A percentile compares a stretch with the other conserved stretches of the same genome.
Evolutionary conservation across 805 yeast species (phyloP).

Genomic region (Candida maesae): DNA sequence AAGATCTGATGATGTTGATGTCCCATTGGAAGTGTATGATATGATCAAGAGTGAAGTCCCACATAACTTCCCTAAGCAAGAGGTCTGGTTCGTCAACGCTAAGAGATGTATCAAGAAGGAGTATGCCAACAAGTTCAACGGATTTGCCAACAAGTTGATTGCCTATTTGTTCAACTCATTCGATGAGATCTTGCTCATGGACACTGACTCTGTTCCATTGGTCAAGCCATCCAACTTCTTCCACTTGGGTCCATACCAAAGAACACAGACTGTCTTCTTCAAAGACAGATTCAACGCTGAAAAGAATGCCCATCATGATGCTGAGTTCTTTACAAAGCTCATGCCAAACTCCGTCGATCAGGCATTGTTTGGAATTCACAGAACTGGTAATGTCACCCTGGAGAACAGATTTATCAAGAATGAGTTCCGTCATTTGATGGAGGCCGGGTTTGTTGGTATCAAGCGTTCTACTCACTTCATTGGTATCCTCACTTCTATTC

Average conservation of each 20-base stretch:
- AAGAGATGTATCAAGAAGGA: constrained; percentile 26
- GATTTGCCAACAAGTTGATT: constrained; percentile 45
- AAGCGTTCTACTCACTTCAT: constrained; percentile 25
- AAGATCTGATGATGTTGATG: constrained; percentile 31
- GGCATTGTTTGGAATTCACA: constrained; percentile 28
- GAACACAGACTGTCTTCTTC: constrained; percentile 36
- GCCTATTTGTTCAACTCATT: constrained; percentile 57
- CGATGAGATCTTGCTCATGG: constrained; percentile 50
- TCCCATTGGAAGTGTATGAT: constrained; percentile 26
- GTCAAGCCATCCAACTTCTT: constrained; percentile 34
- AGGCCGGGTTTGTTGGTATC: constrained; percentile 34
- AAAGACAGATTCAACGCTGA: constrained; percentile 36
- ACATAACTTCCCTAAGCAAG: constrained; percentile 30
- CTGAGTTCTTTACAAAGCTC: constrained; percentile 38
- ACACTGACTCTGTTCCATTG: constrained; percentile 48
- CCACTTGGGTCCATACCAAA: constrained; percentile 33
- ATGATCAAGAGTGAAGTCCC: constrained; percentile 23
- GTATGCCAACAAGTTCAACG: constrained; percentile 30
- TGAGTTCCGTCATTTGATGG: constrained; percentile 31
- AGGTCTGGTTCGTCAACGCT: constrained; percentile 39
- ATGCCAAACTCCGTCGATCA: constrained; percentile 38
- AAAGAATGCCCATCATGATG: constrained; percentile 22
- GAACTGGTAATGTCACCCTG: constrained; percentile 32
- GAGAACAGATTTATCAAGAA: constrained; percentile 35
- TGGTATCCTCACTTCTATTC: constrained; percentile 22